phyloP scores from a whole-genome alignment of 1,284 basidiomycete species.

The Sporisorium exsertum region DNA sequence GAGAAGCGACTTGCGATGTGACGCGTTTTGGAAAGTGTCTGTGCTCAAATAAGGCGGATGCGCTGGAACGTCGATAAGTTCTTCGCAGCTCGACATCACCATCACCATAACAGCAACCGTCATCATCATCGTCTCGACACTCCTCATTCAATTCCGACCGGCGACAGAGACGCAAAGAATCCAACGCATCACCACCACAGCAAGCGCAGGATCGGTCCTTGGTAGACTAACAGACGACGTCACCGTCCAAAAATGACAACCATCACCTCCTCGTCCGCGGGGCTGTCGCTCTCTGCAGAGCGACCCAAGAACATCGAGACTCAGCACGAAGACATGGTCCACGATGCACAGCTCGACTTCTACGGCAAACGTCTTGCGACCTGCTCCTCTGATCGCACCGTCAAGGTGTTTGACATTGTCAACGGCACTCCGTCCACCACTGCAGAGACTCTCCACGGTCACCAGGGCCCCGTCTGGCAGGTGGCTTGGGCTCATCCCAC shows the following conservation, averaged over 20 bases:
- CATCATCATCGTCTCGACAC: neutral
- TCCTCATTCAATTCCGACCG: neutral
- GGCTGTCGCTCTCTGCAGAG: slow-evolving; percentile 49
- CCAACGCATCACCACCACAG: no score
- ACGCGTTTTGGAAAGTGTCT: slow-evolving; percentile 28
- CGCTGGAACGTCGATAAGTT: slow-evolving; percentile 28
- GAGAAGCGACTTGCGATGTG: neutral
- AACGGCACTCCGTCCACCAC: slow-evolving; percentile 81
- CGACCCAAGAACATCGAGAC: slow-evolving; percentile 65
- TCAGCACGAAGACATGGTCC: slow-evolving; percentile 71
- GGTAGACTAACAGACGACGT: neutral
- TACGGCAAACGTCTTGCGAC: slow-evolving; percentile 96
- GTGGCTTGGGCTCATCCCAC: slow-evolving; percentile 98
- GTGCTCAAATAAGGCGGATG: slow-evolving; percentile 28
- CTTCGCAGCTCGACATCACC: slow-evolving; percentile 16
- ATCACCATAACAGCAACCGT: neutral
- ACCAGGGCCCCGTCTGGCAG: slow-evolving; percentile 98
- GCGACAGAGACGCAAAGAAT: neutral
- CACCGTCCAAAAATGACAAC: slow-evolving; percentile 29
- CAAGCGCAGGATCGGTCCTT: neutral
- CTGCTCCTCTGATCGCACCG: slow-evolving; percentile 93
- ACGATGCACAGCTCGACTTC: slow-evolving; percentile 97
- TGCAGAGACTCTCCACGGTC: slow-evolving; percentile 71
- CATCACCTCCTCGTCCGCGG: slow-evolving; percentile 32
- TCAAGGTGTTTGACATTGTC: slow-evolving; percentile 94